phyloP scores from a whole-genome alignment of 78 protist genomes.

The Planoprotostelium fungivorum region DNA sequence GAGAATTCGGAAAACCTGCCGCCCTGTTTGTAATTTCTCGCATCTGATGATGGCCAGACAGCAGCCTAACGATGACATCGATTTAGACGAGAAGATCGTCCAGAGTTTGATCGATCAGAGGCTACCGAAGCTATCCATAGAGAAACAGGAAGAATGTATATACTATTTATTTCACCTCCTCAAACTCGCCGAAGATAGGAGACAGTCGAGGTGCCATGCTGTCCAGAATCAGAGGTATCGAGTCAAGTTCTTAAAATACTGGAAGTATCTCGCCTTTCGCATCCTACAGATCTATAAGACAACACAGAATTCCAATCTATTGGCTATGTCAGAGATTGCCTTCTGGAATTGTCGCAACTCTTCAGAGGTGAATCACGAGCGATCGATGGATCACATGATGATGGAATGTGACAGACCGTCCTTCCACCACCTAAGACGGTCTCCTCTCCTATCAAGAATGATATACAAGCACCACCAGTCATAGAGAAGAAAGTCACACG shows the following conservation, averaged over 20 bases:
- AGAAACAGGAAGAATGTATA: neutral
- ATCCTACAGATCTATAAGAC: neutral
- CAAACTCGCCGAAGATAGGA: neutral
- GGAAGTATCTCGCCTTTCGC: neutral
- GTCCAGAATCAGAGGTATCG: neutral
- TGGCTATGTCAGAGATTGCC: neutral
- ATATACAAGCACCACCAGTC: no score
- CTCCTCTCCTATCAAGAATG: no score
- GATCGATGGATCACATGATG: neutral
- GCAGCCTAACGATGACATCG: no score
- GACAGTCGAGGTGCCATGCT: neutral
- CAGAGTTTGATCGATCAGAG: no score
- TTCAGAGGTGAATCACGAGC: neutral
- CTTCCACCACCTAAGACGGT: neutral
- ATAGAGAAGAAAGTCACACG: no score
- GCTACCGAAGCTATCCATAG: neutral
- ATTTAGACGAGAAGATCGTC: no score
- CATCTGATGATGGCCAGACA: no score
- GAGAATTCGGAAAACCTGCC: no score
- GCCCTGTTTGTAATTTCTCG: no score
- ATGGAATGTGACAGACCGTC: neutral
- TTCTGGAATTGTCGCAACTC: neutral
- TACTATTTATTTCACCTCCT: neutral
- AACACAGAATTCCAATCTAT: neutral
- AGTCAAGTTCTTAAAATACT: no score